phyloP scores from a whole-genome alignment of 306 rosid genomes.

The Dryas octopetala region DNA sequence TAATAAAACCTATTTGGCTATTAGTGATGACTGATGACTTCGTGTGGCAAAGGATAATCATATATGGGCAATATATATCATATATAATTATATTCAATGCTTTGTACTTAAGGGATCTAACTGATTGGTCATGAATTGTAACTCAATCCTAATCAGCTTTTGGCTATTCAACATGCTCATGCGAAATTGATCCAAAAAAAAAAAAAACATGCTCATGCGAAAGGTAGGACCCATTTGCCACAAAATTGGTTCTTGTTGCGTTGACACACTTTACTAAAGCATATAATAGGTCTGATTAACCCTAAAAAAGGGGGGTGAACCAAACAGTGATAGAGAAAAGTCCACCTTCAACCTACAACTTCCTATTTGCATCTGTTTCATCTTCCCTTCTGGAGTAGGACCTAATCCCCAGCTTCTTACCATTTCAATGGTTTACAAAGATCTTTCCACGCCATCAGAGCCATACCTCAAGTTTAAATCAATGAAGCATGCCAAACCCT shows the following conservation, averaged over 20 bases:
- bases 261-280: not conserved
- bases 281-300: not conserved
- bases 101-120: constrained; percentile 23
- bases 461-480: not conserved
- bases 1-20: not conserved
- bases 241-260: not conserved
- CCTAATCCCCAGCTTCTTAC: too few species aligned
- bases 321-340: not conserved
- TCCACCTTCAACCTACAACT: not conserved
- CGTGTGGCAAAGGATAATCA: not conserved
- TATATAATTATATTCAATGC: constrained; percentile 5
- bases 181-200: not conserved
- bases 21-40: constrained; percentile 19
- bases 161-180: constrained; percentile 7
- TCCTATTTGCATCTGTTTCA: not conserved
- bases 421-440: too few species aligned
- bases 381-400: too few species aligned
- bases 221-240: constrained; percentile 6
- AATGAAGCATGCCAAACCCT: too few species aligned
- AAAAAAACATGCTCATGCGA: not conserved
- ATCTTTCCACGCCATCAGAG: too few species aligned
- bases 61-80: not conserved
- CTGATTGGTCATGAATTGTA: not conserved
- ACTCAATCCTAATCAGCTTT: not conserved
- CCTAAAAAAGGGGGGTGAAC: not conserved